Evolutionary conservation across 306 rosid genomes (phyloP).

Genomic region (Carpinus viminea): DNA sequence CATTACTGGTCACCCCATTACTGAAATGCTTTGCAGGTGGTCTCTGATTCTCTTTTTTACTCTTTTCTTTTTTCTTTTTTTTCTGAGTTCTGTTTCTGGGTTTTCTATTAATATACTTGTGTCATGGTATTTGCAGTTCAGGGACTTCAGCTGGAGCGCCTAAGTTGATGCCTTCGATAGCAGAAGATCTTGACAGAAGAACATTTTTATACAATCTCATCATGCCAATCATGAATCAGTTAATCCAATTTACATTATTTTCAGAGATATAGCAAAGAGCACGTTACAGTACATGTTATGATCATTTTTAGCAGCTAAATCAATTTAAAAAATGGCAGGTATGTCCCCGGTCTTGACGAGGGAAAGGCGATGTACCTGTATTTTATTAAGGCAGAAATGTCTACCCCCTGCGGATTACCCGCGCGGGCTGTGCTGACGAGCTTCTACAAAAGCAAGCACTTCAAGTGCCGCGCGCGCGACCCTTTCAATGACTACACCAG

Average conservation of each 20-base stretch:
- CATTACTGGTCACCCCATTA: slow-evolving; percentile 70
- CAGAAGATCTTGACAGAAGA: slow-evolving; percentile 83
- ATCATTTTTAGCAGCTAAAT: too few species aligned
- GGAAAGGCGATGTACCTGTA: slow-evolving; percentile 85
- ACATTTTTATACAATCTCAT: slow-evolving; percentile 87
- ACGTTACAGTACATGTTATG: too few species aligned
- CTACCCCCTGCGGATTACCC: slow-evolving; percentile 74
- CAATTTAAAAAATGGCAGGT: slow-evolving; percentile 39
- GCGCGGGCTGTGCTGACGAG: slow-evolving; percentile 81
- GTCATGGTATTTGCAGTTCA: slow-evolving; percentile 60
- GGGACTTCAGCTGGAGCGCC: slow-evolving; percentile 95
- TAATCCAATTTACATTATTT: slow-evolving; percentile 1
- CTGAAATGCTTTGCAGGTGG: slow-evolving; percentile 88
- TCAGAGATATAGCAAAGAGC: too few species aligned
- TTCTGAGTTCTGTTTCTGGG: neutral
- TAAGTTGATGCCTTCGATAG: slow-evolving; percentile 78
- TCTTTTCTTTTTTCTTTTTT: neutral
- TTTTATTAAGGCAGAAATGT: slow-evolving; percentile 77
- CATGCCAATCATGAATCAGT: slow-evolving; percentile 77
- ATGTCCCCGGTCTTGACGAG: slow-evolving; percentile 59
- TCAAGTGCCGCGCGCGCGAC: slow-evolving; percentile 57
- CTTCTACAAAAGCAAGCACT: slow-evolving; percentile 92
- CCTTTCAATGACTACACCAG: slow-evolving; percentile 77
- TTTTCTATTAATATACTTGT: slow-evolving; percentile 10
- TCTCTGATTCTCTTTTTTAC: neutral